Evolutionary conservation across 106 monocot genomes (phyloP).

Genomic region (Alisma plantagoaquatica): DNA sequence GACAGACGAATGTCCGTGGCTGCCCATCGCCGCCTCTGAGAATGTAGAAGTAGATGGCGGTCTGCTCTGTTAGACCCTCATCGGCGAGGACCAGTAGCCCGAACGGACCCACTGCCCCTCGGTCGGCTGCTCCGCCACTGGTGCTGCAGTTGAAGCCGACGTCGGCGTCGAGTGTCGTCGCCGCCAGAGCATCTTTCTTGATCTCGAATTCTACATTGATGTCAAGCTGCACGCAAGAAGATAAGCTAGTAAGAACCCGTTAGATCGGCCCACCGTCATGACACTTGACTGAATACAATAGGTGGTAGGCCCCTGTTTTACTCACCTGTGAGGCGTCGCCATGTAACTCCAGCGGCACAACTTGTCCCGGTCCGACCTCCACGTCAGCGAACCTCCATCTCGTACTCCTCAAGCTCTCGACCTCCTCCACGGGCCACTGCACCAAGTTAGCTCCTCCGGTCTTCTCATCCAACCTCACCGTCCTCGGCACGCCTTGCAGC

Average conservation of each 20-base stretch:
- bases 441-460: slow-evolving; percentile 47
- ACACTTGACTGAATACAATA: too few species aligned
- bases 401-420: slow-evolving; percentile 32
- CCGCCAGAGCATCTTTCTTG: slow-evolving; percentile 17
- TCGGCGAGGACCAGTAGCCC: slow-evolving; percentile 71
- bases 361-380: slow-evolving; percentile 17
- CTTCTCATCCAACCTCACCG: slow-evolving; percentile 39
- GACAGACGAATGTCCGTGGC: slow-evolving; percentile 62
- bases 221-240: slow-evolving; percentile 69
- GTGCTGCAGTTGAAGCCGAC: slow-evolving; percentile 79
- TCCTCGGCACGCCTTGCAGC: slow-evolving; percentile 38
- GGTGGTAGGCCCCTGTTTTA: too few species aligned
- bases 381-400: too few species aligned
- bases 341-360: slow-evolving; percentile 22
- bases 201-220: slow-evolving; percentile 69
- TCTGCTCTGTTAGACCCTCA: slow-evolving; percentile 55
- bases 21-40: slow-evolving; percentile 27
- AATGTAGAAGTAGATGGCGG: slow-evolving; percentile 78
- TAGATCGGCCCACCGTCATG: too few species aligned
- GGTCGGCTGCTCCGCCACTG: slow-evolving; percentile 52
- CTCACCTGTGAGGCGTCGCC: slow-evolving; percentile 45
- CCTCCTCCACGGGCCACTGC: slow-evolving; percentile 67
- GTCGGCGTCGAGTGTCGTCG: slow-evolving; percentile 36
- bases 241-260: too few species aligned
- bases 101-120: slow-evolving; percentile 68